These are phyloP conservation scores for Tolypocladium ophioglossoides DNA, from an alignment of 2,329 filamentous ascomycete genomes.

Conservation along the genomic window DNA sequence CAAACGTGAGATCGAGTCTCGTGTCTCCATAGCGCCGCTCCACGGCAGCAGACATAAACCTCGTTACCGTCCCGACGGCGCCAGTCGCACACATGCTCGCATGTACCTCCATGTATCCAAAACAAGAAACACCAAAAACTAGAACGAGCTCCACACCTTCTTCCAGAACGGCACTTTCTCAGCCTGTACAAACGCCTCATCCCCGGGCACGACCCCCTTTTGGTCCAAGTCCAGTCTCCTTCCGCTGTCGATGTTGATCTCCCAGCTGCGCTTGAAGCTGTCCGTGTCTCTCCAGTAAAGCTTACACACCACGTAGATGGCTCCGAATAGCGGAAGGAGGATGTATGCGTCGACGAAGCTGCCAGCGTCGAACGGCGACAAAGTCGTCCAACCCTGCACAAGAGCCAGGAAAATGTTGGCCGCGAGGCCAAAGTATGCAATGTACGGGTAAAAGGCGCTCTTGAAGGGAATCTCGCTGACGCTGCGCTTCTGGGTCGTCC, in stretches of 20 bases:
- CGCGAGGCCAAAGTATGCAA: constrained; percentile 46
- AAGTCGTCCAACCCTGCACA: constrained; percentile 50
- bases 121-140: constrained; percentile 2
- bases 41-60: not conserved
- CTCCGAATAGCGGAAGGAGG: constrained; percentile 44
- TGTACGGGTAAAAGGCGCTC: constrained; percentile 44
- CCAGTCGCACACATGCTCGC: not conserved
- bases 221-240: constrained; percentile 44
- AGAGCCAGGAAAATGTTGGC: constrained; percentile 50
- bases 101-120: not conserved
- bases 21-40: not conserved
- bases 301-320: constrained; percentile 48
- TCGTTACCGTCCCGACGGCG: not conserved
- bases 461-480: constrained; percentile 44
- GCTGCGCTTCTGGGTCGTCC: constrained; percentile 45
- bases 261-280: constrained; percentile 33
- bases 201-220: constrained; percentile 16
- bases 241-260: constrained; percentile 47
- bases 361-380: constrained; percentile 46
- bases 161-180: constrained; percentile 29
- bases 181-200: constrained; percentile 16
- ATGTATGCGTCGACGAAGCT: constrained; percentile 56
- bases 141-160: constrained; percentile 31
- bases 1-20: not conserved
- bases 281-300: constrained; percentile 39